Conservation (phyloP, 1,284 basidiomycete genomes). For the Heterobasidion annosum region DNA sequence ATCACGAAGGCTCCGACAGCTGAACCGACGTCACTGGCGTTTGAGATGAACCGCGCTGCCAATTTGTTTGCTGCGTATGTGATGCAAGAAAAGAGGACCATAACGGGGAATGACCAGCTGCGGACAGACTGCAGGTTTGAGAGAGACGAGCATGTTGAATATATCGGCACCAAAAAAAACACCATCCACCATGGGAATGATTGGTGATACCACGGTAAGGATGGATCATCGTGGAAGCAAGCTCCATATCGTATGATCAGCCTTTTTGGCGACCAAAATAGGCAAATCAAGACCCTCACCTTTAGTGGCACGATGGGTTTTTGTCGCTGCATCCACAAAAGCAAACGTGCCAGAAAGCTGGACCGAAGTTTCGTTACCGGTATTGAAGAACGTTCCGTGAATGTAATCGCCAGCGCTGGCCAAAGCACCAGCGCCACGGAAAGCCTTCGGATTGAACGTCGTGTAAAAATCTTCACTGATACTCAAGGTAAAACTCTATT, state of each 20-base stretch:
- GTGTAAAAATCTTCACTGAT: constrained; percentile 42
- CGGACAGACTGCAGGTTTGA: constrained; percentile 67
- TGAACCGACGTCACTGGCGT: constrained; percentile 48
- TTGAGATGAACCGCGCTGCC: constrained; percentile 26
- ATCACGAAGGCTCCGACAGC: constrained; percentile 78
- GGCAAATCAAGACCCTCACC: constrained; percentile 20
- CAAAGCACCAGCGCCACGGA: not conserved
- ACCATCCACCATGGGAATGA: constrained; percentile 71
- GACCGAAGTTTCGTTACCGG: constrained; percentile 42
- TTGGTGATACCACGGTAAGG: constrained; percentile 72
- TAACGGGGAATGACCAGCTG: constrained; percentile 64
- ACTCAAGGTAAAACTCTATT: constrained; percentile 74
- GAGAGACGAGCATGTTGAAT: constrained; percentile 71
- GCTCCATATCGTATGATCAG: constrained; percentile 28
- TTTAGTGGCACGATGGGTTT: constrained; percentile 33
- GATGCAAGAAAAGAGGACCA: constrained; percentile 73
- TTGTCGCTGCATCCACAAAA: constrained; percentile 37
- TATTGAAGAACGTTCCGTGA: constrained; percentile 55
- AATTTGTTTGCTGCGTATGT: constrained; percentile 62
- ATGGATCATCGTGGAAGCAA: constrained; percentile 56
- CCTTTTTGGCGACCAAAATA: not conserved
- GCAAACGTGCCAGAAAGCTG: constrained; percentile 52
- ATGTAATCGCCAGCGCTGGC: constrained; percentile 31
- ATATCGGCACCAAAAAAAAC: constrained; percentile 72
- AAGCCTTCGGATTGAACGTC: not conserved